A percentile compares a stretch with the other conserved stretches of the same genome.
These are phyloP conservation scores for Sistotremastrum suecicum DNA, from an alignment of 768 basidiomycete species.

Conservation along the genomic window DNA sequence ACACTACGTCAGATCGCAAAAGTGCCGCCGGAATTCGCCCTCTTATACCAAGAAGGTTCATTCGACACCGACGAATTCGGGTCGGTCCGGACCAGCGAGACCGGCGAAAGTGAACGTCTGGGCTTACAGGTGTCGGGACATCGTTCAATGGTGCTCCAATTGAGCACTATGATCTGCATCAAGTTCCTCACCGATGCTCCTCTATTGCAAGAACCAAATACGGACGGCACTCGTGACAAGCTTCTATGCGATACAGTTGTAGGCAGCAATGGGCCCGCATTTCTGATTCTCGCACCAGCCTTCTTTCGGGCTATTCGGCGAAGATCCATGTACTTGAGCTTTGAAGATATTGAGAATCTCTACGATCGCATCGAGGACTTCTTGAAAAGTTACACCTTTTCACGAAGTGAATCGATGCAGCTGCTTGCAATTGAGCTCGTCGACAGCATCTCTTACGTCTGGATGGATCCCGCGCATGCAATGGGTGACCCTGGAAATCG, in stretches of 20 bases:
- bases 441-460: slow-evolving; percentile 42
- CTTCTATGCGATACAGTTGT: slow-evolving; percentile 41
- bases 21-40: background rate
- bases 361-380: slow-evolving; percentile 40
- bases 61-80: slow-evolving; percentile 43
- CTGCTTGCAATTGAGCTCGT: slow-evolving; percentile 46
- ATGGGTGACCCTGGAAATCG: slow-evolving; percentile 26
- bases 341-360: slow-evolving; percentile 35
- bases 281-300: slow-evolving; percentile 42
- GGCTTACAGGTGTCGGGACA: slow-evolving; percentile 10
- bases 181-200: slow-evolving; percentile 50
- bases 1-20: slow-evolving; percentile 27
- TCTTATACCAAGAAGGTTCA: background rate
- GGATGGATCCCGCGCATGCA: slow-evolving; percentile 12
- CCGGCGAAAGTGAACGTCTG: too few species aligned
- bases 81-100: slow-evolving; percentile 23
- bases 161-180: slow-evolving; percentile 27
- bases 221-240: slow-evolving; percentile 47
- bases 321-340: slow-evolving; percentile 37
- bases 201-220: slow-evolving; percentile 41
- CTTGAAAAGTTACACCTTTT: slow-evolving; percentile 38
- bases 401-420: slow-evolving; percentile 37
- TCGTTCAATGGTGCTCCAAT: slow-evolving; percentile 18
- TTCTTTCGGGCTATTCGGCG: slow-evolving; percentile 42
- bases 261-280: slow-evolving; percentile 33